A percentile compares a stretch with the other conserved stretches of the same genome.
phyloP scores from a whole-genome alignment of 2,329 filamentous ascomycete species.

The Exophiala aquamarina region DNA sequence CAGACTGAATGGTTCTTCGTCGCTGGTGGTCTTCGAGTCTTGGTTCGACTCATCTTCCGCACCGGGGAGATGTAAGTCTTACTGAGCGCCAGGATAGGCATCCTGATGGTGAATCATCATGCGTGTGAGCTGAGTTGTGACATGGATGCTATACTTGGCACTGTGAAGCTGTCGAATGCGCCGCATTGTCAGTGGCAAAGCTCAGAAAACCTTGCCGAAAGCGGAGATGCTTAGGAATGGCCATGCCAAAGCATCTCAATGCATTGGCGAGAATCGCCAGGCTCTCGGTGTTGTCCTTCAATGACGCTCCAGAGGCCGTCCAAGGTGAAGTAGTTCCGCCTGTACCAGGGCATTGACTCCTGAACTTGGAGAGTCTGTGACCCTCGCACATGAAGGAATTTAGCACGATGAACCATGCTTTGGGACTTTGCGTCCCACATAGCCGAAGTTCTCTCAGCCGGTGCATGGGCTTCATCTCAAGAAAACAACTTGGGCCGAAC shows the following conservation, averaged over 20 bases:
- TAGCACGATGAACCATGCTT: conserved; percentile 42
- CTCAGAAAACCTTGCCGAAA: no score
- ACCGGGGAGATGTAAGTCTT: conserved; percentile 4
- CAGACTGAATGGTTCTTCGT: conserved; percentile 2
- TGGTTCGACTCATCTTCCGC: neutral
- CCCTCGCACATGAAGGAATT: conserved; percentile 41
- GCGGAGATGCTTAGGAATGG: no score
- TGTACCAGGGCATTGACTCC: no score
- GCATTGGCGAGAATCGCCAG: no score
- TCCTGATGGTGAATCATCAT: conserved; percentile 31
- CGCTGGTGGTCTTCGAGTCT: neutral
- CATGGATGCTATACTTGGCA: conserved; percentile 33
- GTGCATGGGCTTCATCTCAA: conserved; percentile 32
- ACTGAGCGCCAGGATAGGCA: conserved; percentile 5
- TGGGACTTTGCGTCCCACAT: conserved; percentile 34
- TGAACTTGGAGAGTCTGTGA: no score
- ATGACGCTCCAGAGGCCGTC: no score
- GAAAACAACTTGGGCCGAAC: conserved; percentile 28
- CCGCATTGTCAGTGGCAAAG: no score
- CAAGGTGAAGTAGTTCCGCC: no score
- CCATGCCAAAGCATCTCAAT: no score
- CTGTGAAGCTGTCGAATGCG: conserved; percentile 23
- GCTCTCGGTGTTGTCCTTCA: no score
- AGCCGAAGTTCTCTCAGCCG: conserved; percentile 35
- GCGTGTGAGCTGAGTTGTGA: conserved; percentile 36